Evolutionary conservation across 2,329 filamentous ascomycete genomes (phyloP), one percentile per base, ranked within the genome.

Genomic region (Bipolaris zeicola): DNA sequence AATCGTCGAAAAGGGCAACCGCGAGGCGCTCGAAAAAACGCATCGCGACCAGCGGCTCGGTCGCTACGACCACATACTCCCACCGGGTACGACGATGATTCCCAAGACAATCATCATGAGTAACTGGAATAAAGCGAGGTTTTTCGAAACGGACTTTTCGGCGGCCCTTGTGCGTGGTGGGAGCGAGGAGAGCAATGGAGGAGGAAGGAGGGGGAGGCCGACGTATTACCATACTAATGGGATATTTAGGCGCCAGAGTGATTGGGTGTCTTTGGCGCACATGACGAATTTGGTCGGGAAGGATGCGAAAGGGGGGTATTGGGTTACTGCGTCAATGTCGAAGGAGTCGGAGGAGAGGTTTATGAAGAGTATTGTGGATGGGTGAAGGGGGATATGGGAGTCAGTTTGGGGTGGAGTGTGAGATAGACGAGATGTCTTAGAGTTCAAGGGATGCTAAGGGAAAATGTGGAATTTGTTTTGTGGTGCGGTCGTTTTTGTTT

Each of bases 271-370:
- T 4, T 31, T 31, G 28, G 28, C 28, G 10, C 28, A 31, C 28
- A 10, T 13, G 28, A 31, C 28, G 10, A 44, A 14, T 31, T 54
- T 45, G 42, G 18, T 63, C 2, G 66, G 66, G 6, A 61, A 41
- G 51, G 66, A 69, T 58, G 16, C 22, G 31, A 38, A 60, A 34
- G 64, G 66, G 14, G 62, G 67, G 46, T 69, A 56, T 48, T 66
- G 63, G 61, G 1, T 67, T 47, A 52, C 41, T 13, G 36, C 26
- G 7, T 8, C 55, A 7, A 26, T 52, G 34, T 16, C 47, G 11
- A 50, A 46, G 36, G 55, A 48, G 39, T 33, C 2, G 20, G 45
- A 14, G 2, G 44, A 37, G 18, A 47, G 26, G 16, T 41, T 57
- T 24, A 34, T 43, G 24, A 37, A 46, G 50, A 36, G 33, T 31